Conservation (phyloP, 495 filamentous ascomycete genomes). For the Hyaloscypha hepaticicola region DNA sequence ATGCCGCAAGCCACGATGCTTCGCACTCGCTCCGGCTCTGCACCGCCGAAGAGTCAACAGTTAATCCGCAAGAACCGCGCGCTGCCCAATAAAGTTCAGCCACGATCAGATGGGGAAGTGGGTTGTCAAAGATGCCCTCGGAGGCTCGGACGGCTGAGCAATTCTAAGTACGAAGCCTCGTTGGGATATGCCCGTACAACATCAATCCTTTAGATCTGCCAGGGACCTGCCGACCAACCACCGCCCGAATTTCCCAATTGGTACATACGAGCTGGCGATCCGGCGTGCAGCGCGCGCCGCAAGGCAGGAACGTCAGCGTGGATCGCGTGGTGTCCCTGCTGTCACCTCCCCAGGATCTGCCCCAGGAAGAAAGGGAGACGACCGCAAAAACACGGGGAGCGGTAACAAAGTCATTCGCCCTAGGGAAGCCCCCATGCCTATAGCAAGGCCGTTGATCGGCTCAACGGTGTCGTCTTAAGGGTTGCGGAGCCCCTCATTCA, state of each 20-base stretch:
- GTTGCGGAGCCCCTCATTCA: conserved; percentile 20
- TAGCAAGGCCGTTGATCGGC: conserved; percentile 5
- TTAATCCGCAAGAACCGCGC: background rate
- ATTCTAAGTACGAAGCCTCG: background rate
- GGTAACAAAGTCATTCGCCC: background rate
- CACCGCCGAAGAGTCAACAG: background rate
- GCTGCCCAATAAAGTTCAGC: conserved; percentile 17
- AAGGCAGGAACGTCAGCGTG: conserved; percentile 18
- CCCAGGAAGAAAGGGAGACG: conserved; percentile 17
- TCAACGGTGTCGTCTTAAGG: conserved; percentile 18
- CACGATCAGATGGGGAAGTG: conserved; percentile 6
- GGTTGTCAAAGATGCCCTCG: background rate
- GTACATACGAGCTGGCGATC: conserved; percentile 29
- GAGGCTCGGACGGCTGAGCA: background rate
- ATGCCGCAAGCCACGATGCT: background rate
- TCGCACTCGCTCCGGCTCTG: background rate
- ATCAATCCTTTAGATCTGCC: background rate
- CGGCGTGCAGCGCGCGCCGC: conserved; percentile 10
- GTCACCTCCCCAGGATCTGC: conserved; percentile 7
- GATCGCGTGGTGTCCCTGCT: conserved; percentile 23
- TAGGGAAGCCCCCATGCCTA: background rate
- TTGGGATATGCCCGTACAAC: background rate
- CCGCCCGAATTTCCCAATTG: conserved; percentile 17
- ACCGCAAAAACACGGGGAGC: conserved; percentile 26
- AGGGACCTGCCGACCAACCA: conserved; percentile 3